Base-by-base conservation (phyloP, 2,329 filamentous ascomycete species). In the Hymenoscyphus salicellus region DNA sequence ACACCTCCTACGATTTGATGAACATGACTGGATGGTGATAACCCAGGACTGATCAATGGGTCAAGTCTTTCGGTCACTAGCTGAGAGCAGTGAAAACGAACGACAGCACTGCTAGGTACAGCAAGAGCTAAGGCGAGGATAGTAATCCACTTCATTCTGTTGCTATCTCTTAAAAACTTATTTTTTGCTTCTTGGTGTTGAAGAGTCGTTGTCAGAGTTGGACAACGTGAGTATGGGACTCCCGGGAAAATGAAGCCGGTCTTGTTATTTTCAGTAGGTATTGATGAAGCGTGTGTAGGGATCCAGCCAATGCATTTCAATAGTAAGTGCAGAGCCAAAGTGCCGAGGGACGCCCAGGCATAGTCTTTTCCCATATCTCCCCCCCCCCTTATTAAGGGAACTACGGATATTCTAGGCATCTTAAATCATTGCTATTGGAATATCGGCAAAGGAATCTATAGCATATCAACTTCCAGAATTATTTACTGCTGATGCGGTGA, bases 1-100 rank as follows among this genome's bases (percentile, higher is more conserved):
- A 68, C 67, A 3, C 68, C 66, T 38, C 66, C 63, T 26, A 66
- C 63, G 11, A 70, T 60, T 49, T 68, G 66, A 52, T 68, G 66
- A 26, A 68, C 58, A 60, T 68, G 66, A 14, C 61, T 57, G 14
- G 66, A 68, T 2, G 66, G 66, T 38, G 41, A 66, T 2, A 32
- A 14, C 17, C 66, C 66, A 0, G 66, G 66, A 49, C 55, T 62
- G n/a, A 68, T 62, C 52, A 64, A 49, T 4, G 61, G 46, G 17
- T 68, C 60, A 16, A 66, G 61, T 20, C 62, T 55, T 28, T 68
- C 56, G 49, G 38, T 62, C n/a, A 66, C 61, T 4, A 68, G 63
- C 38, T 64, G 60, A 23, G 65, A 62, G 60, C 65, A 66, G 7
- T 62, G 62, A 49, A 68, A 68, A 38, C 66, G 61, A 46, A 68